Conservation (phyloP, 768 basidiomycete species). For the Panellus pusillus region DNA sequence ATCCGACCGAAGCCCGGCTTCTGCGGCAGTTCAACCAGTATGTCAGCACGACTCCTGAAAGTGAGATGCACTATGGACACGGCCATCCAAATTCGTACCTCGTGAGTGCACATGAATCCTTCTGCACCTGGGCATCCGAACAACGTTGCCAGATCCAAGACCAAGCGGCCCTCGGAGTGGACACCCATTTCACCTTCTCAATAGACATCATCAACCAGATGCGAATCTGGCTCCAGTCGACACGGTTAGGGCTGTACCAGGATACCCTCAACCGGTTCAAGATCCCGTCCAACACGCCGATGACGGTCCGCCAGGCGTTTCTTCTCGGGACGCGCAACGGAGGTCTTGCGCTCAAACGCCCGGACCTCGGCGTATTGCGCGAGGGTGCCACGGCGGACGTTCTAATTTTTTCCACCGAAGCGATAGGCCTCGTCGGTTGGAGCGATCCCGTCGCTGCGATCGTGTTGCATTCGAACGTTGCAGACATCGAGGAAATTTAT, state of each 20-base stretch:
- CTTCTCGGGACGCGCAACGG: conserved; percentile 14
- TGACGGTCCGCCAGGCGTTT: conserved; percentile 10
- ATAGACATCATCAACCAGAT: conserved; percentile 7
- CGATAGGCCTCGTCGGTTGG: conserved; percentile 11
- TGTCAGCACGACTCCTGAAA: conserved; percentile 10
- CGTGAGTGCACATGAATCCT: background rate
- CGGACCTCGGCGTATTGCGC: conserved; percentile 8
- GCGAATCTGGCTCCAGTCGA: conserved; percentile 12
- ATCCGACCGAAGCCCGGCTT: conserved; percentile 2
- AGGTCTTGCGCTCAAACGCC: conserved; percentile 9
- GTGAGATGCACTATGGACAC: conserved; percentile 15
- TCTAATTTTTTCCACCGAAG: conserved; percentile 7
- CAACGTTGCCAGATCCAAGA: background rate
- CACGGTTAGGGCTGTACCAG: conserved; percentile 3
- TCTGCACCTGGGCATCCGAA: background rate
- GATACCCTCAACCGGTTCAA: conserved; percentile 8
- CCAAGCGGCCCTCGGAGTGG: conserved; percentile 8
- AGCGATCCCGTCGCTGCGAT: conserved; percentile 11
- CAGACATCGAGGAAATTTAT: conserved; percentile 12
- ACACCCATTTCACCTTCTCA: conserved; percentile 13
- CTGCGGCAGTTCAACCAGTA: conserved; percentile 11
- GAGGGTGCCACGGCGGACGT: conserved; percentile 11
- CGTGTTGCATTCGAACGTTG: conserved; percentile 12
- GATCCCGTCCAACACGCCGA: conserved; percentile 7
- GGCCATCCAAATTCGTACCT: conserved; percentile 2